Base-by-base conservation (phyloP, 1,139 yeast genomes). In the Diutina mesorugosa region DNA sequence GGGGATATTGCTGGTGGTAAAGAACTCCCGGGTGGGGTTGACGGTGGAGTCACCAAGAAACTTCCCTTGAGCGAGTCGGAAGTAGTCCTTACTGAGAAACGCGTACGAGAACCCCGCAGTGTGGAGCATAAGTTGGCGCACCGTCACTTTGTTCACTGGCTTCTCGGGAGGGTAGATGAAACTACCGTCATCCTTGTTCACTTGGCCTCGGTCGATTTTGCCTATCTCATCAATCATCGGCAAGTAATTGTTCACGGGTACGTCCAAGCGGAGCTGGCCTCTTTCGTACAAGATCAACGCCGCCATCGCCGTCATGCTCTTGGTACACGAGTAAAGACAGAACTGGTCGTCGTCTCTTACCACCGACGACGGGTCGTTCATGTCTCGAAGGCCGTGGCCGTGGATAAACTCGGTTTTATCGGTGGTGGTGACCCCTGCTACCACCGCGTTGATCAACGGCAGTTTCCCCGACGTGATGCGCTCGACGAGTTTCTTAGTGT, bases 31-130 rank as follows among this genome's bases (percentile, higher is more conserved):
- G n/a, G 45, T 32, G 6, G 53, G 53, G 12, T 50, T 50, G 9
- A 50, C 32, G 26, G 32, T 26, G 6, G 16, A 21, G 6, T 50
- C 53, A 9, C 41, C 32, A 5, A 50, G 26, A 32, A 50, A 50
- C 7, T 38, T n/a, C 8, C 35, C 35, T 9, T 50, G 41, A 16
- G 53, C 53, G 6, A 50, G 21, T 16, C 45, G n/a, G 28, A 50
- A 50, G 59, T 68, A 69, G 54, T 67, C 72, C 4, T 65, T 63
- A 60, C 69, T 70, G 57, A 77, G 69, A 61, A 78, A 78, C 0
- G 74, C 70, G 65, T 79, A 79, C 2, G 78, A 71, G 56, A 79
- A 73, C 0, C 84, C 84, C 2, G 83, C 69, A 1, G 82, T 80
- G 61, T 81, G 84, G 2, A 76, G 66, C 52, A 81, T 66, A 56